phyloP scores from a whole-genome alignment of 164 flowering plant genomes.

The Protea cynaroides region DNA sequence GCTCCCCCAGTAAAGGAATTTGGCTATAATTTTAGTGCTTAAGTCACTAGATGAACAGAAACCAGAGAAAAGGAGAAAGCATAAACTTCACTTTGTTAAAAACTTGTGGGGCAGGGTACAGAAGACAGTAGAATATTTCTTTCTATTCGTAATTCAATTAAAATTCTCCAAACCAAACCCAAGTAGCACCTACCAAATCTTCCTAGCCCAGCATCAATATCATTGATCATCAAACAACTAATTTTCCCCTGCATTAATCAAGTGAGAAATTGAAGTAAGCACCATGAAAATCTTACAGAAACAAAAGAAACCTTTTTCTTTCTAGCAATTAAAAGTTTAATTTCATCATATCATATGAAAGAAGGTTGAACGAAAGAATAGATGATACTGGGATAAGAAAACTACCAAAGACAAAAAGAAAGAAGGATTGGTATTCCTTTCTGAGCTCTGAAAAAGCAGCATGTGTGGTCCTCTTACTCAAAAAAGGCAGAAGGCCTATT shows the following conservation, averaged over 20 bases:
- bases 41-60: neutral
- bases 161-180: neutral
- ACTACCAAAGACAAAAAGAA: no score
- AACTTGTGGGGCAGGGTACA: neutral
- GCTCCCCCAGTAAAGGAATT: neutral
- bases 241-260: constrained; percentile 66
- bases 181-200: constrained; percentile 68
- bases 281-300: constrained; percentile 1
- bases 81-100: no score
- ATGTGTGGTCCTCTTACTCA: no score
- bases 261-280: constrained; percentile 9
- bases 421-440: no score
- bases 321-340: no score
- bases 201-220: constrained; percentile 94
- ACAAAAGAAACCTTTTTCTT: neutral
- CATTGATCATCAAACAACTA: constrained; percentile 95
- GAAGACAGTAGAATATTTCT: neutral
- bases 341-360: no score
- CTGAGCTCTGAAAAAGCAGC: no score
- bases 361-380: no score
- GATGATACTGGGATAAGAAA: no score
- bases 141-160: neutral
- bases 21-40: neutral
- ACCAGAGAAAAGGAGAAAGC: neutral
- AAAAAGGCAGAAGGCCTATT: no score